Percentiles rank a stretch among this genome's conserved stretches.
These are phyloP conservation scores for Proliferodiscus dingleyae DNA, from an alignment of 2,329 filamentous ascomycete species.

Conservation along the genomic window DNA sequence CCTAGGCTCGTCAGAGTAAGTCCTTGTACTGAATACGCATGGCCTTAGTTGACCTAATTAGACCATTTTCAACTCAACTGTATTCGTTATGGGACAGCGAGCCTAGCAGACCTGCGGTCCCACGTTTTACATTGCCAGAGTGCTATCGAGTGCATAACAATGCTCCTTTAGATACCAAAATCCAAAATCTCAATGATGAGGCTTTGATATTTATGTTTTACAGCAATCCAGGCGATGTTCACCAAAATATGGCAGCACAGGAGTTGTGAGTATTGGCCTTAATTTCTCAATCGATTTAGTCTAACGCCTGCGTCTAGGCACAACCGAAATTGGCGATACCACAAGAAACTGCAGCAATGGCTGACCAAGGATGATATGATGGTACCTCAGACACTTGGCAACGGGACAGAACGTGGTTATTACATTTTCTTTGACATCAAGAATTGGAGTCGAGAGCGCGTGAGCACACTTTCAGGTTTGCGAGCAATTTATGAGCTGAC, in stretches of 20 bases:
- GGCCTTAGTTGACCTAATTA: slow-evolving; percentile 19
- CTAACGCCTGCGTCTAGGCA: slow-evolving; percentile 47
- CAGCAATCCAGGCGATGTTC: slow-evolving; percentile 56
- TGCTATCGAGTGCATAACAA: slow-evolving; percentile 65
- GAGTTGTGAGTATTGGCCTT: slow-evolving; percentile 59
- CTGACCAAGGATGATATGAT: slow-evolving; percentile 64
- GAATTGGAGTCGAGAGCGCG: slow-evolving; percentile 59
- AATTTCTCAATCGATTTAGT: too few species aligned
- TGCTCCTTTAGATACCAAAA: slow-evolving; percentile 60
- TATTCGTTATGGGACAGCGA: slow-evolving; percentile 58
- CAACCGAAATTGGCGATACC: slow-evolving; percentile 63
- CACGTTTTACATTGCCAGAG: slow-evolving; percentile 55
- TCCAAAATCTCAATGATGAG: slow-evolving; percentile 63
- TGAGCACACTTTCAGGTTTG: slow-evolving; percentile 35
- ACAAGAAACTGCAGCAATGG: slow-evolving; percentile 63
- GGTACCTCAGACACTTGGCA: slow-evolving; percentile 55
- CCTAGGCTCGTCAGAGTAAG: slow-evolving; percentile 53
- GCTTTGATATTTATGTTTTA: slow-evolving; percentile 68
- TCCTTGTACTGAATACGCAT: slow-evolving; percentile 5
- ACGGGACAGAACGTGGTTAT: slow-evolving; percentile 57
- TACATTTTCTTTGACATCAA: slow-evolving; percentile 62
- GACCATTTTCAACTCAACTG: slow-evolving; percentile 50
- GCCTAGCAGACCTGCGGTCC: slow-evolving; percentile 53
- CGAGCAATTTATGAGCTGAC: slow-evolving; percentile 12
- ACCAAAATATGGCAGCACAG: slow-evolving; percentile 58